These are phyloP conservation scores for Prunus mongolica DNA, from an alignment of 306 rosid genomes.

Conservation along the genomic window DNA sequence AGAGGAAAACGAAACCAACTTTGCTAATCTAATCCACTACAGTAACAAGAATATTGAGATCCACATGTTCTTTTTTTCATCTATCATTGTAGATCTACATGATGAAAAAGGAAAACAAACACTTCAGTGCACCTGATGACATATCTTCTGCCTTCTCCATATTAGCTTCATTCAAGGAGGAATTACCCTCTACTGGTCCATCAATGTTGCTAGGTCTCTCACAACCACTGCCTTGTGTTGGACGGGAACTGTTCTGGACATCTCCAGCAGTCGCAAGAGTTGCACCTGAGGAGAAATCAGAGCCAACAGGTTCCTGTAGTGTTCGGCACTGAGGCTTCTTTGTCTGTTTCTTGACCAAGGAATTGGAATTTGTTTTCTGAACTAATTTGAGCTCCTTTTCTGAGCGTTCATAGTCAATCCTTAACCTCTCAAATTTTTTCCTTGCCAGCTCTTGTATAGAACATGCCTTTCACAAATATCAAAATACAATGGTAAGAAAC, in stretches of 20 bases:
- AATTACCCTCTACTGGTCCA: slow-evolving; percentile 59
- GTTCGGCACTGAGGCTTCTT: slow-evolving; percentile 61
- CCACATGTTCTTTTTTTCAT: neutral
- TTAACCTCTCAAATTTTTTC: slow-evolving; percentile 82
- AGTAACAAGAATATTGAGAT: neutral
- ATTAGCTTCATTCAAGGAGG: slow-evolving; percentile 61
- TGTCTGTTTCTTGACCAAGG: slow-evolving; percentile 60
- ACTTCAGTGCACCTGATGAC: slow-evolving; percentile 54
- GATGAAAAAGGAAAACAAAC: slow-evolving; percentile 4
- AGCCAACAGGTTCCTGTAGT: slow-evolving; percentile 84
- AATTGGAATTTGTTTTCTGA: slow-evolving; percentile 60
- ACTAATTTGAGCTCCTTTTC: slow-evolving; percentile 71
- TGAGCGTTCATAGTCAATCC: slow-evolving; percentile 48
- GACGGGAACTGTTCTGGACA: slow-evolving; percentile 50
- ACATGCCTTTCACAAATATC: slow-evolving; percentile 62
- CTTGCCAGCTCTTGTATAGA: slow-evolving; percentile 86
- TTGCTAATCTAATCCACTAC: neutral
- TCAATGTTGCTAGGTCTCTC: slow-evolving; percentile 72
- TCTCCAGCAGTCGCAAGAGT: slow-evolving; percentile 76
- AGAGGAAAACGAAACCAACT: neutral
- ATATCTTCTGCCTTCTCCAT: slow-evolving; percentile 74
- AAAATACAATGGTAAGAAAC: slow-evolving; percentile 16
- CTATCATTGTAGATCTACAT: neutral
- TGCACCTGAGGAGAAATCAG: slow-evolving; percentile 91
- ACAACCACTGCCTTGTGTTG: slow-evolving; percentile 45